phyloP scores from a whole-genome alignment of 176 grass and related monocot genomes.

The Carex parvula region DNA sequence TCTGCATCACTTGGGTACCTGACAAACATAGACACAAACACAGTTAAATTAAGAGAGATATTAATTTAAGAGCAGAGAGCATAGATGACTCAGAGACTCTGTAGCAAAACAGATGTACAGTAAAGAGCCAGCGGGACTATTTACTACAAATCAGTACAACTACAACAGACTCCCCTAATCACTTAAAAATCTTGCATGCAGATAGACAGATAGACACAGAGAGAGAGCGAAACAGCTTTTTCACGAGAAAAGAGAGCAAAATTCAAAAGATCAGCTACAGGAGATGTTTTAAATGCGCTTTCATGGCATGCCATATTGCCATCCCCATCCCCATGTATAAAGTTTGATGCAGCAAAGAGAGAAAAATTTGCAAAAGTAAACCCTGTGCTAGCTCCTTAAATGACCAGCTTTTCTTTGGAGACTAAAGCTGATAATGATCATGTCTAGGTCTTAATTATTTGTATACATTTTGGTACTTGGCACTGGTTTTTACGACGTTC shows the following conservation, averaged over 20 bases:
- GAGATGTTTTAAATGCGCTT: conserved; percentile 25
- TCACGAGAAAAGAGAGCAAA: conserved; percentile 20
- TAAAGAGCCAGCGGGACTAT: not conserved
- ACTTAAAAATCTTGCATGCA: conserved; percentile 25
- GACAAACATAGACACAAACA: conserved; percentile 35
- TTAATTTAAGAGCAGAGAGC: not conserved
- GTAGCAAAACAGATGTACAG: conserved; percentile 13
- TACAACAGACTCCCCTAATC: not conserved
- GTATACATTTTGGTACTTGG: not conserved
- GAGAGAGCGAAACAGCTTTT: conserved; percentile 6
- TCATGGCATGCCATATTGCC: conserved; percentile 17
- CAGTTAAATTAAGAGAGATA: not conserved
- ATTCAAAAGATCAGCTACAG: conserved; percentile 20
- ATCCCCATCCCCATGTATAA: conserved; percentile 28
- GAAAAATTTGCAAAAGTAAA: conserved; percentile 17
- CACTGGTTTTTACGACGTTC: not conserved
- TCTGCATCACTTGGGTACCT: conserved; percentile 99
- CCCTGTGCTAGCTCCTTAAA: not conserved
- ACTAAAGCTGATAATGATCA: not conserved
- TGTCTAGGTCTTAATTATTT: conserved; percentile 7
- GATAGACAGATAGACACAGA: not conserved
- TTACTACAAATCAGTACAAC: conserved; percentile 23
- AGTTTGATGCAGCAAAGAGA: conserved; percentile 21
- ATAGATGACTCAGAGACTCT: conserved; percentile 1
- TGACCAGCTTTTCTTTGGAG: conserved; percentile 19